Conservation (phyloP, 768 basidiomycete genomes). For the Candolleomyces aberdarensis region DNA sequence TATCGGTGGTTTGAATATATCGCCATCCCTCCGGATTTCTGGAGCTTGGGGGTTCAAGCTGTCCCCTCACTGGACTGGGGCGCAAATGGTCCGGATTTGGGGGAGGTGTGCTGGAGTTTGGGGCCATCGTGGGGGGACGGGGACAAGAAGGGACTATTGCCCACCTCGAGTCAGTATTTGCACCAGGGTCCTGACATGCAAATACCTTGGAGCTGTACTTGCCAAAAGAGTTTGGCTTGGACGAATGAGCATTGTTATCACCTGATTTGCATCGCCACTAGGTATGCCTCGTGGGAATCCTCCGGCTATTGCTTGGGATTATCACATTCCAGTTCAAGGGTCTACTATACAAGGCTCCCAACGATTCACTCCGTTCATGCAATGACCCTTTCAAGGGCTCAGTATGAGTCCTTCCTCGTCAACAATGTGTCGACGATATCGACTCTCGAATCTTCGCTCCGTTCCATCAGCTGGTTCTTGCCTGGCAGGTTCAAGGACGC, state of each 20-base stretch:
- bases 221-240: background rate
- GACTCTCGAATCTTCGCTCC: slow-evolving; percentile 82
- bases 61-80: slow-evolving; percentile 68
- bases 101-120: slow-evolving; percentile 8
- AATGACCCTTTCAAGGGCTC: slow-evolving; percentile 65
- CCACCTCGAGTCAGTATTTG: background rate
- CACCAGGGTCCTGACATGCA: background rate
- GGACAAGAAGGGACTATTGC: background rate
- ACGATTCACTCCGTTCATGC: slow-evolving; percentile 10
- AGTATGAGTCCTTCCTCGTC: slow-evolving; percentile 81
- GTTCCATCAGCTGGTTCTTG: slow-evolving; percentile 92
- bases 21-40: slow-evolving; percentile 58
- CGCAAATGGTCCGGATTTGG: slow-evolving; percentile 51
- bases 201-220: background rate
- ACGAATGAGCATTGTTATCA: background rate
- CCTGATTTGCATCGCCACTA: slow-evolving; percentile 14
- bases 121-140: slow-evolving; percentile 21
- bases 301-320: slow-evolving; percentile 15
- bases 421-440: slow-evolving; percentile 84
- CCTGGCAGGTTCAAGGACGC: slow-evolving; percentile 98
- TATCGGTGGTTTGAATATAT: slow-evolving; percentile 75
- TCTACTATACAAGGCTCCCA: slow-evolving; percentile 7
- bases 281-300: slow-evolving; percentile 12
- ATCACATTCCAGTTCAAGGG: slow-evolving; percentile 17
- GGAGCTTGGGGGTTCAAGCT: slow-evolving; percentile 66